Evolutionary conservation across 1,284 basidiomycete species (phyloP).

Genomic region (Earliella scabrosa): DNA sequence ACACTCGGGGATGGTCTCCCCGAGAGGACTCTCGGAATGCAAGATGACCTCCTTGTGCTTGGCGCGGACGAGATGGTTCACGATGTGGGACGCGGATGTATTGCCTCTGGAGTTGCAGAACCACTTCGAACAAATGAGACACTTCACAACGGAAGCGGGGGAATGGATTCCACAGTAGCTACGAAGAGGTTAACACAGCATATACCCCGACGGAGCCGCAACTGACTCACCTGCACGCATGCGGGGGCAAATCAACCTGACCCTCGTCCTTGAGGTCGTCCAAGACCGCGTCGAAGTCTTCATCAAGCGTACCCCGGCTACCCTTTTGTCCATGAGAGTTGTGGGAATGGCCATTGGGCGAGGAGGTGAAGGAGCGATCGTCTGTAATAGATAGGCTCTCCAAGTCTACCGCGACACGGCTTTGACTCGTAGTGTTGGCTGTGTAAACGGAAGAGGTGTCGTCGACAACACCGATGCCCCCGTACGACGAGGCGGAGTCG

Average conservation of each 20-base stretch:
- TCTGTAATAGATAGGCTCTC: slow-evolving; percentile 69
- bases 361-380: slow-evolving; percentile 45
- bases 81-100: slow-evolving; percentile 98
- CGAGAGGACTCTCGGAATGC: slow-evolving; percentile 93
- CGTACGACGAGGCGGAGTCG: slow-evolving; percentile 78
- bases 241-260: slow-evolving; percentile 82
- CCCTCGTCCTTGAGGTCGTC: slow-evolving; percentile 89
- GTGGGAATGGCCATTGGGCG: slow-evolving; percentile 43
- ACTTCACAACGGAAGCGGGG: slow-evolving; percentile 96
- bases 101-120: slow-evolving; percentile 99
- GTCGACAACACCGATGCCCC: slow-evolving; percentile 76
- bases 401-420: slow-evolving; percentile 57
- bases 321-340: slow-evolving; percentile 36
- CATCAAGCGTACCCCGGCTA: slow-evolving; percentile 57
- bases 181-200: slow-evolving; percentile 9
- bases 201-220: slow-evolving; percentile 4
- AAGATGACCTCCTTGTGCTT: slow-evolving; percentile 99
- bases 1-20: slow-evolving; percentile 97
- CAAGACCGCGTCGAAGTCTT: slow-evolving; percentile 85
- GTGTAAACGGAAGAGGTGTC: slow-evolving; percentile 88
- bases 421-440: slow-evolving; percentile 53
- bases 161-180: slow-evolving; percentile 99
- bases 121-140: slow-evolving; percentile 96
- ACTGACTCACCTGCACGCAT: slow-evolving; percentile 87
- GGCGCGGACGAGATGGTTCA: slow-evolving; percentile 97